A percentile compares a stretch with the other conserved stretches of the same genome.
Evolutionary conservation across 805 yeast genomes (phyloP).

Genomic region (Saturnispora quitensis): DNA sequence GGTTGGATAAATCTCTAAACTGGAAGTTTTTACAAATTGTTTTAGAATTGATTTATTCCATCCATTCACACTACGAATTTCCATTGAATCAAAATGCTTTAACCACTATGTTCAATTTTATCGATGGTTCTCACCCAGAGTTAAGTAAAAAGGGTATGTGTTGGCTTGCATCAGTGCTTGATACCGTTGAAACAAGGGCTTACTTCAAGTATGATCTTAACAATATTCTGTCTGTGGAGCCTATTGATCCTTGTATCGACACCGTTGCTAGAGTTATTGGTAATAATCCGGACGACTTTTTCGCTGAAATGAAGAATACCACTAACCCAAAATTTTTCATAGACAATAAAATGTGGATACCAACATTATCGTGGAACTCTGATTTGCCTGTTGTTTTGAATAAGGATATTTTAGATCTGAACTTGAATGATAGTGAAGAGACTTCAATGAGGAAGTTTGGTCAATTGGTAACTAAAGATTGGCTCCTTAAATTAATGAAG

Average conservation of each 20-base stretch:
- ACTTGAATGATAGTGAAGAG: conserved; percentile 35
- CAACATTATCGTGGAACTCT: conserved; percentile 74
- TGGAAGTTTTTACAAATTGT: conserved; percentile 51
- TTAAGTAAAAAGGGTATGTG: conserved; percentile 51
- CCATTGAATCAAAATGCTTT: conserved; percentile 34
- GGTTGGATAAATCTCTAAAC: conserved; percentile 25
- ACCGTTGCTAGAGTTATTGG: conserved; percentile 12
- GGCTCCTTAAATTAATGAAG: conserved; percentile 46
- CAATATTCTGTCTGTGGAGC: conserved; percentile 27
- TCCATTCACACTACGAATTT: conserved; percentile 48
- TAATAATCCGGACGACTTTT: conserved; percentile 30
- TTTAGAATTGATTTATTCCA: conserved; percentile 39
- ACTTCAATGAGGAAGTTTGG: conserved; percentile 37
- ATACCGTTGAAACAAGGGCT: conserved; percentile 20
- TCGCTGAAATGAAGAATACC: conserved; percentile 41
- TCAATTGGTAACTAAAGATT: conserved; percentile 37
- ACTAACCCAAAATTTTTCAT: conserved; percentile 42
- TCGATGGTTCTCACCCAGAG: conserved; percentile 60
- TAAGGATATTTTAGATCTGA: conserved; percentile 20
- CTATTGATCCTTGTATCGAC: conserved; percentile 23
- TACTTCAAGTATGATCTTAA: conserved; percentile 32
- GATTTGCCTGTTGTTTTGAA: conserved; percentile 36
- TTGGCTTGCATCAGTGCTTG: conserved; percentile 46
- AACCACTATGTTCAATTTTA: conserved; percentile 35
- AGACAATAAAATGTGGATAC: conserved; percentile 47